phyloP scores from a whole-genome alignment of 805 yeast genomes.

The Nakazawaea laoshanensis region DNA sequence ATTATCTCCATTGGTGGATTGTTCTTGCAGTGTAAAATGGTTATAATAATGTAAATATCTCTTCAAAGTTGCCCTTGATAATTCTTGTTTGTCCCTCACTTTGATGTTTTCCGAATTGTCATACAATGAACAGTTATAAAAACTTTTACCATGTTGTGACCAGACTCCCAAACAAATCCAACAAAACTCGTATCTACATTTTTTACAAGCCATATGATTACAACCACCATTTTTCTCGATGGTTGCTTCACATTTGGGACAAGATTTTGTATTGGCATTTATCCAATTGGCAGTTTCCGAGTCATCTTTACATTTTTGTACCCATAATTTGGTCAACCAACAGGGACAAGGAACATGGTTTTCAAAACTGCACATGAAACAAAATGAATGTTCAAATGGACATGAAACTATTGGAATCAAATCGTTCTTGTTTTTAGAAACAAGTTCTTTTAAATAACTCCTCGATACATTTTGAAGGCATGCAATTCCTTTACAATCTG shows the following conservation, averaged over 20 bases:
- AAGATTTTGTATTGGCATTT: constrained; percentile 70
- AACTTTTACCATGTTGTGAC: constrained; percentile 55
- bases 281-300: constrained; percentile 88
- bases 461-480: constrained; percentile 5
- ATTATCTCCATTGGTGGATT: constrained; percentile 66
- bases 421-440: constrained; percentile 11
- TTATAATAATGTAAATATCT: constrained; percentile 71
- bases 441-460: constrained; percentile 14
- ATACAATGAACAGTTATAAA: constrained; percentile 61
- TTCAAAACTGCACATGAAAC: constrained; percentile 67
- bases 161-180: constrained; percentile 87
- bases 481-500: constrained; percentile 66
- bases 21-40: constrained; percentile 67
- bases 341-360: constrained; percentile 88
- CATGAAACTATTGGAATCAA: constrained; percentile 67
- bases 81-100: constrained; percentile 29
- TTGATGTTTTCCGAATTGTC: constrained; percentile 32
- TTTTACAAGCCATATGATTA: constrained; percentile 87
- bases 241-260: constrained; percentile 72
- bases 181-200: constrained; percentile 76
- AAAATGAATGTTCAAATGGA: constrained; percentile 57
- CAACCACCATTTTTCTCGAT: constrained; percentile 97
- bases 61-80: constrained; percentile 40
- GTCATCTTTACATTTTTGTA: constrained; percentile 73
- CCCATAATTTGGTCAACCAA: constrained; percentile 59